Evolutionary conservation across 1,284 basidiomycete species (phyloP).

Genomic region (Volvariella volvacea): DNA sequence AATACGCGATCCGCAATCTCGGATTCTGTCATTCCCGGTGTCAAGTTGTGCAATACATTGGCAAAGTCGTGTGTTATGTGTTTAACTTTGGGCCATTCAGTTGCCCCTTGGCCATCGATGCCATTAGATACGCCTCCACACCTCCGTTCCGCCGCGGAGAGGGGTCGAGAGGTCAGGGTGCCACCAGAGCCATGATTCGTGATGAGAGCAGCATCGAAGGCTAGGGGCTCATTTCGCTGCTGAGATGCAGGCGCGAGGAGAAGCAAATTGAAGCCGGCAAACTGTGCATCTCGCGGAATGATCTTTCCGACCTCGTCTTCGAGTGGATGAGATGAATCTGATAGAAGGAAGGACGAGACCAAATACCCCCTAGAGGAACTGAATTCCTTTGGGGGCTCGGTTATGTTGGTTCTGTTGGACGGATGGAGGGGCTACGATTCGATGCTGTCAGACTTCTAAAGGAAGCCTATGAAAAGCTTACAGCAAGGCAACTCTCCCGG

Average conservation of each 20-base stretch:
- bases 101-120: constrained; percentile 48
- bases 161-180: constrained; percentile 41
- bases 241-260: constrained; percentile 38
- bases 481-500: constrained; percentile 65
- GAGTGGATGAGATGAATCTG: constrained; percentile 35
- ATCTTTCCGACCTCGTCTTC: constrained; percentile 39
- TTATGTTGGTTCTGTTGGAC: constrained; percentile 67
- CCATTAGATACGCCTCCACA: constrained; percentile 68
- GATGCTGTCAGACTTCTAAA: constrained; percentile 1
- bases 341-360: constrained; percentile 58
- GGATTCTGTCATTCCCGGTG: constrained; percentile 35
- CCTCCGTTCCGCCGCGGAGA: constrained; percentile 39
- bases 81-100: constrained; percentile 66
- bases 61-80: constrained; percentile 45
- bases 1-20: constrained; percentile 53
- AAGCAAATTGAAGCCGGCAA: constrained; percentile 75
- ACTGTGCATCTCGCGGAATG: constrained; percentile 39
- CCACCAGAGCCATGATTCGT: constrained; percentile 69
- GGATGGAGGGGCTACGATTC: constrained; percentile 3
- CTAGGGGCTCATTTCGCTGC: constrained; percentile 21
- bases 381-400: constrained; percentile 45
- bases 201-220: constrained; percentile 46
- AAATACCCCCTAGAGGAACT: constrained; percentile 60
- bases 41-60: constrained; percentile 26
- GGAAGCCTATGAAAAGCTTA: constrained; percentile 30